Base-by-base conservation (phyloP, 1,139 yeast genomes). In the Pneumocystis murina region DNA sequence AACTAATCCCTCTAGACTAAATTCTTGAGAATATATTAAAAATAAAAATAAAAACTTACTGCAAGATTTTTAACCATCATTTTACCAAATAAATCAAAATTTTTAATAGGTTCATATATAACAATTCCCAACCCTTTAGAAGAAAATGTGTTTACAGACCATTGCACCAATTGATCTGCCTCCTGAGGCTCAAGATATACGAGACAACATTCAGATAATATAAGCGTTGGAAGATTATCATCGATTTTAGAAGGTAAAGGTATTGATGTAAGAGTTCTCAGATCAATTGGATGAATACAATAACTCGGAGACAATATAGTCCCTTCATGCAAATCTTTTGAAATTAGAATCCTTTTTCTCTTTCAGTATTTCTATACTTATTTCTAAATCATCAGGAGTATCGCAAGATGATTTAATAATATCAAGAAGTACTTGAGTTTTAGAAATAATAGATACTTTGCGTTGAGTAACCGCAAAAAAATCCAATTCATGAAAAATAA, bases 161-260 rank as follows among this genome's bases (percentile, higher is more conserved):
- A 73, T 1, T 74, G 67, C 7, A 92, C 74, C 8, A 89, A 79
- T 1, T 71, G 63, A 62, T 79, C 78, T 12, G 92, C 81, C 38
- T 81, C 83, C 1, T 74, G 73, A 0, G 87, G 84, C 3, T 82
- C 79, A 67, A 88, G 73, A 71, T 92, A 92, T 72, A 97, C 92
- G 40, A 92, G 77, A 61, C 91, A 91, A 74, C 97, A 92, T 73
- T 92, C 98, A 65, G 95, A 85, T 36, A 92, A 75, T 1, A 91
- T 75, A 10, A 92, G 71, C 0, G 97, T 89, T 0, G 95, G 94
- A 1, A 75, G 61, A 0, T 70, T 62, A 0, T 71, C 61, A 64
- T 79, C 78, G 43, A 84, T 68, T 3, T 72, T 73, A 1, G 64
- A 62, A 14, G 72, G 67, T 1, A 68, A 61, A 28, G 63, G 24